Evolutionary conservation across 306 rosid species (phyloP).

Genomic region (Quercus bicolor): DNA sequence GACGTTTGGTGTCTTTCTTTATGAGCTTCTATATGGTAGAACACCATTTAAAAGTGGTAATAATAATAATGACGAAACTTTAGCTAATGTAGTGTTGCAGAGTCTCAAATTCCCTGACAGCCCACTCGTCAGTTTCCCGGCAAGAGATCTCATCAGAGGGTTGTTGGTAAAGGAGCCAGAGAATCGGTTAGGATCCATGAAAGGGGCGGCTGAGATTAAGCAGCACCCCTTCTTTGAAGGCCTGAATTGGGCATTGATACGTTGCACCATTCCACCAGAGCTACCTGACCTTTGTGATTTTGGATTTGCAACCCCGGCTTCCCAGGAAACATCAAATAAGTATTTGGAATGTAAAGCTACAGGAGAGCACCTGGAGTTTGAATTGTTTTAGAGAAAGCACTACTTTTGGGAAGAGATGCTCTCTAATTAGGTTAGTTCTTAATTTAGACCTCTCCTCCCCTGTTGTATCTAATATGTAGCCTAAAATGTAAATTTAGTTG

Average conservation of each 20-base stretch:
- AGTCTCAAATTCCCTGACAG: constrained; percentile 63
- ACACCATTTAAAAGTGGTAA: constrained; percentile 78
- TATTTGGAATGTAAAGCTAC: constrained; percentile 63
- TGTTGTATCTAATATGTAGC: constrained; percentile 41
- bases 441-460: constrained; percentile 15
- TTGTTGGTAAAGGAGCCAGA: constrained; percentile 81
- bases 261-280: constrained; percentile 78
- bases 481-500: constrained; percentile 52
- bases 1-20: constrained; percentile 89
- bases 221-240: constrained; percentile 89
- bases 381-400: constrained; percentile 51
- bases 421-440: constrained; percentile 21
- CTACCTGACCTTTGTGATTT: constrained; percentile 59
- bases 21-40: constrained; percentile 73
- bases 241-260: constrained; percentile 84
- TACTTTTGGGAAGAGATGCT: constrained; percentile 26
- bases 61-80: constrained; percentile 72
- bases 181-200: constrained; percentile 69
- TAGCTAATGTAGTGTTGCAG: constrained; percentile 75
- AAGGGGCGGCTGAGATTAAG: constrained; percentile 87
- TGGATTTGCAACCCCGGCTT: constrained; percentile 41
- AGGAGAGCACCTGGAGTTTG: constrained; percentile 74
- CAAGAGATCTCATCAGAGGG: constrained; percentile 75
- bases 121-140: constrained; percentile 65
- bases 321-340: constrained; percentile 39